Conservation (phyloP, 768 basidiomycete species). For the Suillus brevipes region DNA sequence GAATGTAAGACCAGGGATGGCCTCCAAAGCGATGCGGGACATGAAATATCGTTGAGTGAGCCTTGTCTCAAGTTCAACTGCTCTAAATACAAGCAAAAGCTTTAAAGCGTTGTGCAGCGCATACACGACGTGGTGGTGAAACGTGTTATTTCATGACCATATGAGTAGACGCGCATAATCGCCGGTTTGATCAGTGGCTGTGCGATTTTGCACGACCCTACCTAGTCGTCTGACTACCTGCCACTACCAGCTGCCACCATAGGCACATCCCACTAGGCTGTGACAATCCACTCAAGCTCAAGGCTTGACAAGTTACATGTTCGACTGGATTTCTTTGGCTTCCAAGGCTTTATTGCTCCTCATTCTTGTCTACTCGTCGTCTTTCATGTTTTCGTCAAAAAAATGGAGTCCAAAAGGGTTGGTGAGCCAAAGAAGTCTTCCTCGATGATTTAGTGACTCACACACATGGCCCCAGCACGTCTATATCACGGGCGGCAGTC, state of each 20-base stretch:
- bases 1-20: constrained; percentile 76
- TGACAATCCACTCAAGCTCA: not conserved
- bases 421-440: not conserved
- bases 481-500: constrained; percentile 83
- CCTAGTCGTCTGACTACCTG: no score
- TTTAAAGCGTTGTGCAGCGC: not conserved
- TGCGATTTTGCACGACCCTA: not conserved
- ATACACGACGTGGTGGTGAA: constrained; percentile 5
- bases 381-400: constrained; percentile 23
- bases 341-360: not conserved
- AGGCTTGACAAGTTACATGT: not conserved
- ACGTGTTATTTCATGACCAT: constrained; percentile 1
- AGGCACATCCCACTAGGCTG: not conserved
- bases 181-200: not conserved
- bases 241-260: not conserved
- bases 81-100: not conserved
- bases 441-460: not conserved
- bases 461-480: constrained; percentile 56
- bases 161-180: not conserved
- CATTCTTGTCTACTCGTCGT: constrained; percentile 5
- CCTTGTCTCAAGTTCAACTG: not conserved
- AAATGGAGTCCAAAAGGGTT: constrained; percentile 30
- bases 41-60: constrained; percentile 34
- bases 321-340: constrained; percentile 4
- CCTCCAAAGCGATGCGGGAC: constrained; percentile 70